Percentiles rank a stretch among this genome's conserved stretches.
These are phyloP conservation scores for Dictyostelium discoideum DNA, from an alignment of 78 protist species.

Conservation along the genomic window dicty_2.7 NC_007089.4:3108001-3108500, in stretches of 20 bases:
- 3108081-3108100: neutral
- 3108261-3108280: slow-evolving; percentile 69
- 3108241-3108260: neutral
- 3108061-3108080: neutral
- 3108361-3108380: slow-evolving; percentile 1
- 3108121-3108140: neutral
- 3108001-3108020: slow-evolving; percentile 11
- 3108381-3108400: slow-evolving; percentile 40
- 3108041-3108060: slow-evolving; percentile 58
- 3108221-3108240: neutral
- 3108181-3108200: slow-evolving; percentile 55
- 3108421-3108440: neutral
- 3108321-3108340: slow-evolving; percentile 40
- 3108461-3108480: slow-evolving; percentile 61
- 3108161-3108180: slow-evolving; percentile 69
- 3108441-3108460: slow-evolving; percentile 30
- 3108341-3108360: slow-evolving; percentile 6
- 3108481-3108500: slow-evolving; percentile 27
- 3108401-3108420: slow-evolving; percentile 68
- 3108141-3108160: slow-evolving; percentile 1
- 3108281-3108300: slow-evolving; percentile 46
- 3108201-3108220: neutral
- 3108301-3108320: slow-evolving; percentile 18
- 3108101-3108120: neutral
- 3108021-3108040: neutral